Conservation (phyloP, 2,329 filamentous ascomycete genomes). For the Calcarisporium arbuscula region DNA sequence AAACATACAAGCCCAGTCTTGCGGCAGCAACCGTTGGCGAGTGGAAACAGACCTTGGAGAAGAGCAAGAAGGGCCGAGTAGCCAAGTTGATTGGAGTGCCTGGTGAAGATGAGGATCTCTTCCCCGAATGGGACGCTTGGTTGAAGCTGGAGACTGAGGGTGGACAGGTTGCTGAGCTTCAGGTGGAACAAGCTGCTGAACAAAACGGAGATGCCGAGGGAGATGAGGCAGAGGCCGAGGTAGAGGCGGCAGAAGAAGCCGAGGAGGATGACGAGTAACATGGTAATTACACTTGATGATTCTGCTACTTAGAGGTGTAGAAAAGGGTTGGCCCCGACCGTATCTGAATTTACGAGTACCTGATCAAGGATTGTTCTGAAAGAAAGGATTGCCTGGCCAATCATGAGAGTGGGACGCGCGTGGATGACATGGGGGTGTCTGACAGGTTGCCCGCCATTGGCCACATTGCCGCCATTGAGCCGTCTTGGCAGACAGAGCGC, state of each 20-base stretch:
- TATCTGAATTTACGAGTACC: neutral
- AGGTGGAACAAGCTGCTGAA: slow-evolving; percentile 8
- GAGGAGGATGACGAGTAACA: slow-evolving; percentile 16
- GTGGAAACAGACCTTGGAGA: slow-evolving; percentile 83
- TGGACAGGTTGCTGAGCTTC: slow-evolving; percentile 26
- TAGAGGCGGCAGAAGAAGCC: slow-evolving; percentile 15
- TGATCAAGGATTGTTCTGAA: too few relatives aligned
- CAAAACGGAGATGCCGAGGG: slow-evolving; percentile 9
- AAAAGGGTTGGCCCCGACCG: slow-evolving; percentile 3
- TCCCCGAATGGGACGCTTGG: slow-evolving; percentile 95
- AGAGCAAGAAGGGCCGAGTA: slow-evolving; percentile 78
- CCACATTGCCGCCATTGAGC: too few relatives aligned
- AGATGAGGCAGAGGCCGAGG: slow-evolving; percentile 12
- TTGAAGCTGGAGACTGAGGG: slow-evolving; percentile 73
- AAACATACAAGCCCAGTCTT: slow-evolving; percentile 88
- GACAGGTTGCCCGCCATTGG: too few relatives aligned
- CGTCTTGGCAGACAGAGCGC: too few relatives aligned
- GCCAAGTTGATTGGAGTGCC: slow-evolving; percentile 78
- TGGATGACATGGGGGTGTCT: too few relatives aligned
- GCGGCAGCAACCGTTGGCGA: slow-evolving; percentile 59
- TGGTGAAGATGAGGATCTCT: slow-evolving; percentile 77
- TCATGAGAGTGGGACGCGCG: too few relatives aligned
- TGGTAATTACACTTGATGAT: slow-evolving; percentile 17
- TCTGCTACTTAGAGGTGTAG: slow-evolving; percentile 15
- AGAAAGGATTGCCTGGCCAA: too few relatives aligned